Evolutionary conservation across 768 basidiomycete species (phyloP).

Genomic region (Suillus luteus): DNA sequence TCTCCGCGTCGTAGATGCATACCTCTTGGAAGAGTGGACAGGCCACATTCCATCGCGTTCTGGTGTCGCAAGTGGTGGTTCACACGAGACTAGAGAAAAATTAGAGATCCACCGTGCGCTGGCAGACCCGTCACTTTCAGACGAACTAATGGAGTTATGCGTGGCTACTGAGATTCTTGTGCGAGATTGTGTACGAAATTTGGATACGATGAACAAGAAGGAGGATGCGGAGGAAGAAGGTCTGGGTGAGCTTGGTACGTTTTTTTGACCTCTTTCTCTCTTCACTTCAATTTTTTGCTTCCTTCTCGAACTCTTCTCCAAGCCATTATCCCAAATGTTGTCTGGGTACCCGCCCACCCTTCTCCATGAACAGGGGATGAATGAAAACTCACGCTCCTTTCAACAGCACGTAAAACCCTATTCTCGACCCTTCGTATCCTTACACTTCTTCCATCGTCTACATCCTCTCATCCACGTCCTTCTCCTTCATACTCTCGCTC

Average conservation of each 20-base stretch:
- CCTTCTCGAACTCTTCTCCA: not conserved
- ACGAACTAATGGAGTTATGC: conserved; percentile 2
- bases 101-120: not conserved
- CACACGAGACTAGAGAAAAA: conserved; percentile 18
- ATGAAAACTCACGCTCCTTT: not conserved
- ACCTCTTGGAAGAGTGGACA: conserved; percentile 60
- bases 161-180: conserved; percentile 6
- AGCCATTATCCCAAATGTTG: not conserved
- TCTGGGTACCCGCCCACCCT: not conserved
- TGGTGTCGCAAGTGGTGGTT: conserved; percentile 14
- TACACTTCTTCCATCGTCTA: not conserved
- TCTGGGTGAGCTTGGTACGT: conserved; percentile 3
- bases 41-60: conserved; percentile 17
- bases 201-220: not conserved
- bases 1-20: conserved; percentile 62
- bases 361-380: not conserved
- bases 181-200: not conserved
- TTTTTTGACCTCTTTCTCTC: not conserved
- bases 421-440: conserved; percentile 7
- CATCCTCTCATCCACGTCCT: not conserved
- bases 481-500: not conserved
- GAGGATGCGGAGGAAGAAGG: not conserved
- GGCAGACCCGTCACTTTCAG: not conserved
- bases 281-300: not conserved
- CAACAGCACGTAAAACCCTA: not conserved